These are phyloP conservation scores for Arachnopeziza araneosa DNA, from an alignment of 2,329 filamentous ascomycete genomes.

Conservation along the genomic window DNA sequence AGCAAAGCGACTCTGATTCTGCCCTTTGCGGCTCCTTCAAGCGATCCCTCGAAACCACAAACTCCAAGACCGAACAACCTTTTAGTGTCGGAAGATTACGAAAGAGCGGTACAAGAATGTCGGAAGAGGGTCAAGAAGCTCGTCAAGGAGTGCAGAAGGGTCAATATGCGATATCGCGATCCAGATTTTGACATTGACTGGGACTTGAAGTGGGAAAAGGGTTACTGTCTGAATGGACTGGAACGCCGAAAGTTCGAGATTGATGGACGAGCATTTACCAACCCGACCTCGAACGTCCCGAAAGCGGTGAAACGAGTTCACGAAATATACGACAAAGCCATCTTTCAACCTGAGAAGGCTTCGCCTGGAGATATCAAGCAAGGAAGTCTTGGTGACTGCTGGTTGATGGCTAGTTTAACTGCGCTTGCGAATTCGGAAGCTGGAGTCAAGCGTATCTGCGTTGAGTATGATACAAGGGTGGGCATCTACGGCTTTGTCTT, in stretches of 20 bases:
- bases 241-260: conserved; percentile 44
- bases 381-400: conserved; percentile 75
- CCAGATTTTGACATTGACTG: conserved; percentile 65
- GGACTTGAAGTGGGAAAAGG: conserved; percentile 45
- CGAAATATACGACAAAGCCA: conserved; percentile 72
- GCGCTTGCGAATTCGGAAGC: conserved; percentile 69
- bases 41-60: conserved; percentile 35
- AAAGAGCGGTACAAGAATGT: conserved; percentile 66
- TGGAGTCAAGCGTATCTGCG: conserved; percentile 67
- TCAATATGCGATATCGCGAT: conserved; percentile 82
- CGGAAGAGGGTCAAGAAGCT: conserved; percentile 57
- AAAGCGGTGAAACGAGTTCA: conserved; percentile 71
- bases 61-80: conserved; percentile 43
- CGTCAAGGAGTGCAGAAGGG: conserved; percentile 58
- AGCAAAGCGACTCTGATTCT: conserved; percentile 61
- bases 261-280: conserved; percentile 38
- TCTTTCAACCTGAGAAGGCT: conserved; percentile 74
- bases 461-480: conserved; percentile 66
- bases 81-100: conserved; percentile 57
- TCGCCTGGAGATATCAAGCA: conserved; percentile 75
- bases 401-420: conserved; percentile 75
- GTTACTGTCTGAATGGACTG: conserved; percentile 31
- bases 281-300: conserved; percentile 49
- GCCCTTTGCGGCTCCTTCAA: conserved; percentile 49
- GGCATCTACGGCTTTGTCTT: conserved; percentile 91